Conservation (phyloP, 768 basidiomycete genomes). For the Mycena pura region DNA sequence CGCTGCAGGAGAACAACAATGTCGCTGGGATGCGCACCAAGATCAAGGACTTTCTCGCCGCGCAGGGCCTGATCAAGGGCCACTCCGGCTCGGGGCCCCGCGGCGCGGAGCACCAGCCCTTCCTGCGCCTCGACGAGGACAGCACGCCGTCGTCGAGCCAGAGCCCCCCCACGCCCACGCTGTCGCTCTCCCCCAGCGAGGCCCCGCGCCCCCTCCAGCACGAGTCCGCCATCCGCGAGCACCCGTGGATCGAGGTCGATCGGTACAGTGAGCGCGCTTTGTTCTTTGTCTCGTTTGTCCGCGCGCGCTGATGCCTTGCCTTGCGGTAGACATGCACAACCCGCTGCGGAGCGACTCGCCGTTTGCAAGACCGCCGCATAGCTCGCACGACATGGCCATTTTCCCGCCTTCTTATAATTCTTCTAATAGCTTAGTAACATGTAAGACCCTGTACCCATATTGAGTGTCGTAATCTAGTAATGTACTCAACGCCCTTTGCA, state of each 20-base stretch:
- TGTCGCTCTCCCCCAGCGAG: constrained; percentile 24
- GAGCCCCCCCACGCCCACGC: constrained; percentile 48
- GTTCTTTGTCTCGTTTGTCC: background rate
- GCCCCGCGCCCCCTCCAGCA: constrained; percentile 21
- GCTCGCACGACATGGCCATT: constrained; percentile 25
- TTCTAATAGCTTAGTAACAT: constrained; percentile 64
- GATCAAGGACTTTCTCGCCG: constrained; percentile 79
- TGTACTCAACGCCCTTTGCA: constrained; percentile 70
- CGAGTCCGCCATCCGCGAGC: constrained; percentile 30
- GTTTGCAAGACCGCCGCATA: constrained; percentile 15
- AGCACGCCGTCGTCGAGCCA: constrained; percentile 45
- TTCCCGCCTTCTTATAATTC: constrained; percentile 18
- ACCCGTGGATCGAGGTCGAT: constrained; percentile 9
- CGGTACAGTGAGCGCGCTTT: constrained; percentile 22
- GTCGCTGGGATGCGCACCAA: constrained; percentile 75
- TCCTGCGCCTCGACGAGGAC: constrained; percentile 58
- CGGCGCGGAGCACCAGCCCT: constrained; percentile 57
- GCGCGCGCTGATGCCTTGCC: background rate
- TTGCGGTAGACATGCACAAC: background rate
- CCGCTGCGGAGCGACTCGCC: constrained; percentile 20
- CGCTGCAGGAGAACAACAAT: constrained; percentile 67
- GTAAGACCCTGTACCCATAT: constrained; percentile 79
- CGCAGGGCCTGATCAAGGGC: constrained; percentile 90
- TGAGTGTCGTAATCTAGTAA: constrained; percentile 72
- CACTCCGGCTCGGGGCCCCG: constrained; percentile 77